phyloP scores from a whole-genome alignment of 441 rosid species.

The Kokia cookei region DNA sequence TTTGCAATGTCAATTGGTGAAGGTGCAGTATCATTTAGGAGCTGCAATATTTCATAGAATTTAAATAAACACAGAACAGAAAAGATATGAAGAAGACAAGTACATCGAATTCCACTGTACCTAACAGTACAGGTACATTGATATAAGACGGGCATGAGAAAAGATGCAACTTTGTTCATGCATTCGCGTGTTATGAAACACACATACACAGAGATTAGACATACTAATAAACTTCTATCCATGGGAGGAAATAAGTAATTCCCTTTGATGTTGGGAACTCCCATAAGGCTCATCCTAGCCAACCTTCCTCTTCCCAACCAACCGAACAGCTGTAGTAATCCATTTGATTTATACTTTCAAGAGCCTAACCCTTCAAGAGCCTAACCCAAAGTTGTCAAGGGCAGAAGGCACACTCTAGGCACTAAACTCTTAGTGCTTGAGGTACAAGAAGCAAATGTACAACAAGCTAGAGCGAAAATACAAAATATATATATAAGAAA shows the following conservation, averaged over 20 bases:
- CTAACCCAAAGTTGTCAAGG: background rate
- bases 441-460: background rate
- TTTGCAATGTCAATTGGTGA: slow-evolving; percentile 81
- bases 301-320: background rate
- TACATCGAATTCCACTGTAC: background rate
- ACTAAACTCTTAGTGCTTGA: background rate
- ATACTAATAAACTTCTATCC: background rate
- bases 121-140: background rate
- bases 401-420: background rate
- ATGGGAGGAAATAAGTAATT: background rate
- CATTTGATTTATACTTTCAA: background rate
- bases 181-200: background rate
- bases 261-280: background rate
- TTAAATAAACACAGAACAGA: background rate
- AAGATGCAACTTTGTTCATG: background rate
- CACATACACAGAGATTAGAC: background rate
- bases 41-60: slow-evolving; percentile 18
- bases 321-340: background rate
- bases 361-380: background rate
- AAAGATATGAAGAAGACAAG: background rate
- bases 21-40: slow-evolving; percentile 42
- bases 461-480: background rate
- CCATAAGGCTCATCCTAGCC: background rate
- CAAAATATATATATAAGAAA: background rate
- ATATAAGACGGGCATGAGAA: background rate